Base-by-base conservation (phyloP, 2,329 filamentous ascomycete genomes). In the Penicillium griseofulvum region DNA sequence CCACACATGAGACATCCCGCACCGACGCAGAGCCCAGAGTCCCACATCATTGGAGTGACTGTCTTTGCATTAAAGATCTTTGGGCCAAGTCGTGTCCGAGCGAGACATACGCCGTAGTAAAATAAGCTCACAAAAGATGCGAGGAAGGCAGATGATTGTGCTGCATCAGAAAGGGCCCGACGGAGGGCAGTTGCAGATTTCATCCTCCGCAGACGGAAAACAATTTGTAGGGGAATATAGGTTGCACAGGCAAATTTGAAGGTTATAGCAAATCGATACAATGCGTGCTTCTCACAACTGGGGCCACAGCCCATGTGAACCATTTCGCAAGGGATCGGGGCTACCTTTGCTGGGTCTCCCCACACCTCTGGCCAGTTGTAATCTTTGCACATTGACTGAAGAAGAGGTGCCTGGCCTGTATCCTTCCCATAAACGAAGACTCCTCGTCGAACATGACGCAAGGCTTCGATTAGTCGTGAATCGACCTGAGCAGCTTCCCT, bases 51-150 rank as follows among this genome's bases (percentile, higher is more conserved):
- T 6, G 81, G 80, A 29, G 78, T 80, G 24, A 82, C 68, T 1
- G 71, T 71, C 56, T 83, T 80, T 17, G 69, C 76, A n/a, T 84
- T 82, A 24, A 92, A 75, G 12, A 93, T 22, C 33, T 70, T 82
- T 0, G 91, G 91, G 0, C 90, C 90, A 7, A 94, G 57, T 29
- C 89, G 81, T 1, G 87, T 91, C 42, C 91, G 83, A 6, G 85
- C 80, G 0, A 95, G 83, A 68, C 91, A 96, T 4, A 95, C 88
- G 28, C 88, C 86, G 69, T 95, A 95, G 76, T 92, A 95, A 71
- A 93, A 94, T 11, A 91, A 76, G 1, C 84, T 79, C 61, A 95
- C 88, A 71, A 93, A 95, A 0, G 85, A 76, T 3, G 86, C 89
- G 1, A 96, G 80, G 69, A 95, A 94, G 0, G 87, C 81, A 0